Evolutionary conservation across 2,329 filamentous ascomycete species (phyloP).

Genomic region (Penicillium brasilianum): DNA sequence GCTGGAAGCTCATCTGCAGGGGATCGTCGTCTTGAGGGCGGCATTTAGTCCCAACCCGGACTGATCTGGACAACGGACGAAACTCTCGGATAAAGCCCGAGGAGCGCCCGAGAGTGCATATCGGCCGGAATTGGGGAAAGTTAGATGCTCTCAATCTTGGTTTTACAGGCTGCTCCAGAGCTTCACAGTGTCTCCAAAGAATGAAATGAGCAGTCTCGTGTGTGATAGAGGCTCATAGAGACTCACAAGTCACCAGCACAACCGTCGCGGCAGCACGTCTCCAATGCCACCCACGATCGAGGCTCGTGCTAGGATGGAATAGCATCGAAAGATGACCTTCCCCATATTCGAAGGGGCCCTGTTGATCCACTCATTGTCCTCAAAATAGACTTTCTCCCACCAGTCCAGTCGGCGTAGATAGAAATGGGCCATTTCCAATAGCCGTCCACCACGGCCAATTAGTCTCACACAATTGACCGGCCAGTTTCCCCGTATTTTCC

Average conservation of each 20-base stretch:
- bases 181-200: neutral
- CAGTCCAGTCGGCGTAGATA: neutral
- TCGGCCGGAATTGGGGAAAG: neutral
- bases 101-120: neutral
- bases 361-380: neutral
- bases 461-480: constrained; percentile 11
- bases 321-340: neutral
- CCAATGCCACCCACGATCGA: neutral
- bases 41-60: neutral
- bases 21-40: neutral
- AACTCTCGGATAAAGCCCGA: constrained; percentile 14
- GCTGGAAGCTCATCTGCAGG: neutral
- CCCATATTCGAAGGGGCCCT: neutral
- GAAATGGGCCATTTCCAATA: constrained; percentile 4
- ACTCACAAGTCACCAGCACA: neutral
- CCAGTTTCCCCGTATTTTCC: constrained; percentile 10
- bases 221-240: neutral
- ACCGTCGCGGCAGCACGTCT: neutral
- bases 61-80: neutral
- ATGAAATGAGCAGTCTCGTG: neutral
- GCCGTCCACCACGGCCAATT: constrained; percentile 8
- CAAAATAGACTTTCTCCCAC: neutral
- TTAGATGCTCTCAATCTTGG: neutral
- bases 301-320: neutral
- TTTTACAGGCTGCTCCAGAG: neutral